Evolutionary conservation across 805 yeast genomes (phyloP), one percentile per base, ranked within the genome.

Genomic region (Lipomyces sp.): DNA sequence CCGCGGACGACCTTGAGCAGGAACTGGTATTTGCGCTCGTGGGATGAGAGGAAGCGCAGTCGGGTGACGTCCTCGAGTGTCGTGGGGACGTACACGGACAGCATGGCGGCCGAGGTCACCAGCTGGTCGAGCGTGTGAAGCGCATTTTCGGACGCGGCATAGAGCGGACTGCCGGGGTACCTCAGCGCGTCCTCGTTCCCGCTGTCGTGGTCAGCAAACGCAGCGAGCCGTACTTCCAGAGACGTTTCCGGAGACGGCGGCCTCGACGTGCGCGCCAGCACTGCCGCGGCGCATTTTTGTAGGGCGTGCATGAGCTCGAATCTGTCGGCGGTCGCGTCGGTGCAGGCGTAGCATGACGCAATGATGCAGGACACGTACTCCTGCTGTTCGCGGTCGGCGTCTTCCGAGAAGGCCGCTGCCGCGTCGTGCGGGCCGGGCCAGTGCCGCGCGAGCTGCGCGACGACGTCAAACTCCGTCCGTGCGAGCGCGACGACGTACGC

Each of bases 311-410:
- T 51, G 13, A 43, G 32, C 22, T 50, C 53, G 29, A 51, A 55
- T n/a, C 23, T 26, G 14, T 48, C 51, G 18, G 43, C 24, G 2
- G 47, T 13, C 2, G 51, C 22, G 5, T 43, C 53, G 11, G 29
- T 14, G 38, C 53, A 53, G 13, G 32, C 34, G 33, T 55, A 55
- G 33, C 59, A 55, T 8, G 39, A 11, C n/a, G 57, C 55, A 18
- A 52, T 40, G 5, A 51, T 24, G 8, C 49, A 45, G 18, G 57
- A 42, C 36, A 54, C 40, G 37, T 65, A 63, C 11, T 58, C 56
- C 18, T 48, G 46, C 24, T 61, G 47, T 2, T 64, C 39, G n/a
- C n/a, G n/a, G 4, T 60, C 42, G 6, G 49, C 4, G 4, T 45
- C 43, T 2, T 56, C 6, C 29, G 29, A 26, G 10, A 26, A 6